Base-by-base conservation (phyloP, 805 yeast genomes). In the Nakazawaea ernobii region DNA sequence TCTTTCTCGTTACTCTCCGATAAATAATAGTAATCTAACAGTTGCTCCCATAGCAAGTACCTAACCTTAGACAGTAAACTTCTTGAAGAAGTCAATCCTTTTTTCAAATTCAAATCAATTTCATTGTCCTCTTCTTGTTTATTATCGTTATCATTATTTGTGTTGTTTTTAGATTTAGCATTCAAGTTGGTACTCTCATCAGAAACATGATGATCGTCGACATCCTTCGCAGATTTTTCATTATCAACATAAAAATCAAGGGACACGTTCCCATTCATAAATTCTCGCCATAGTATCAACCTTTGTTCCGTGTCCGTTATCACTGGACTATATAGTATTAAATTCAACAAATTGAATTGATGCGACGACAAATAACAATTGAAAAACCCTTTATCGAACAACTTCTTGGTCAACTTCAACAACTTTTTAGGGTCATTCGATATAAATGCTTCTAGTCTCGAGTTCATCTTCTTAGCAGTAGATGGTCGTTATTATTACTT, bases 11-110 rank as follows among this genome's bases (percentile, higher is more conserved):
- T 47, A 10, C 50, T 49, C 8, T 48, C 40, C 38, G 50, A 53
- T 14, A 39, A 38, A 24, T 14, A 42, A 55, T 55, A 30, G 65
- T 59, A 66, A 56, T 80, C 84, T 8, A 80, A 71, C 17, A 84
- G 90, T 58, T 77, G 80, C 55, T 85, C 91, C 79, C 87, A 86
- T 24, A 86, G 65, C 10, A 84, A 71, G 54, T 83, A 84, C 52
- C 92, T 68, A 20, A 84, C 64, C 52, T 79, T 84, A 42, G 84
- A 66, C 6, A 89, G 83, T 37, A 85, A 52, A 62, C 80, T 66
- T 60, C 84, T 70, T 1, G 77, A 66, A 8, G 78, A 70, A 11
- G 68, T 70, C 8, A 62, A 53, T 1, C 80, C 80, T 29, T 67
- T 75, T 60, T 65, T 74, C 49, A 70, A 64, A 50, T 67, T 78